A percentile compares a stretch with the other conserved stretches of the same genome.
These are phyloP conservation scores for Rhizopogon vinicolor DNA, from an alignment of 768 basidiomycete genomes.

Conservation along the genomic window DNA sequence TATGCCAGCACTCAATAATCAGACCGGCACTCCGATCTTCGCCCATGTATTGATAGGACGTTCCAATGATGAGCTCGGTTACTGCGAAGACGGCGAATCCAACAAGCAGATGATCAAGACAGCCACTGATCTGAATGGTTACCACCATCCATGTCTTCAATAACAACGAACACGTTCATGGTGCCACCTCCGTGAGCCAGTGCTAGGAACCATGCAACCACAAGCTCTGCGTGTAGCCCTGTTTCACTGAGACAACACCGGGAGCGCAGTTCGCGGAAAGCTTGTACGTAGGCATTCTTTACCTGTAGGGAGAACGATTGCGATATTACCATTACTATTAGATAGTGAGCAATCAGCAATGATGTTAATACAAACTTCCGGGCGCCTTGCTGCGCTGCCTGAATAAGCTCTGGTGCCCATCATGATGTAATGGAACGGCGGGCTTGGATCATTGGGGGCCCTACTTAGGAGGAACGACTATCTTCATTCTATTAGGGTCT, in stretches of 20 bases:
- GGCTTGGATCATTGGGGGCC: conserved; percentile 90
- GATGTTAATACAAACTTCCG: conserved; percentile 47
- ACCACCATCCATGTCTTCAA: conserved; percentile 68
- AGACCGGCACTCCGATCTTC: conserved; percentile 51
- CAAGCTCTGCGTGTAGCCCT: conserved; percentile 84
- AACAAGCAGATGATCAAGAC: neutral
- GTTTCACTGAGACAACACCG: conserved; percentile 68
- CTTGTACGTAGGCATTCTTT: conserved; percentile 75
- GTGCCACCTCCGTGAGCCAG: conserved; percentile 71
- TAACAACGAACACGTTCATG: conserved; percentile 88
- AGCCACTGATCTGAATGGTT: conserved; percentile 9
- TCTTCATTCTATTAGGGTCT: too few relatives aligned
- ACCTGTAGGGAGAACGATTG: conserved; percentile 32
- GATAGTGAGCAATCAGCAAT: neutral
- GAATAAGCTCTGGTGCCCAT: conserved; percentile 75
- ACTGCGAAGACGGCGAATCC: conserved; percentile 20
- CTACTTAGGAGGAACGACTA: conserved; percentile 25
- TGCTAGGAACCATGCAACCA: conserved; percentile 76
- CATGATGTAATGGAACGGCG: conserved; percentile 69
- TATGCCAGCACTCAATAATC: conserved; percentile 47
- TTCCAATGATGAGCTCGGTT: conserved; percentile 62
- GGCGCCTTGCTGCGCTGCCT: conserved; percentile 55
- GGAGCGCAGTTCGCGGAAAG: conserved; percentile 88
- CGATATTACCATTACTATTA: neutral
- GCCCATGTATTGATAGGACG: conserved; percentile 65